phyloP scores from a whole-genome alignment of 1,284 basidiomycete species.

The Papiliotrema laurentii region DNA sequence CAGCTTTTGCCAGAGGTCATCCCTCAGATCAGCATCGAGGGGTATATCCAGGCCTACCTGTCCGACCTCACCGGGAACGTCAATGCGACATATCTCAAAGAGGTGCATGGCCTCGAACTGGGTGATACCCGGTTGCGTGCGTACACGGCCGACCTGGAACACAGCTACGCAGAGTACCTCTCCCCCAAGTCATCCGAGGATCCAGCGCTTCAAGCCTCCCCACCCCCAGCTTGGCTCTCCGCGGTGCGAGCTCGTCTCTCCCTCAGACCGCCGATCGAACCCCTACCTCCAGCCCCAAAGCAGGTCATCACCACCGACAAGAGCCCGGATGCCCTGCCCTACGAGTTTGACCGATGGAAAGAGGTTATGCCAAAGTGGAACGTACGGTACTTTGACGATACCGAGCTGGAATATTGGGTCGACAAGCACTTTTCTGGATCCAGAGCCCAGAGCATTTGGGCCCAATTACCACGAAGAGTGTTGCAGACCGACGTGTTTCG shows the following conservation, averaged over 20 bases:
- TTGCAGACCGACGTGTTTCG: constrained; percentile 37
- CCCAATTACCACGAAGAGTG: constrained; percentile 26
- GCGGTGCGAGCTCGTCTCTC: constrained; percentile 21
- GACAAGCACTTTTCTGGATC: constrained; percentile 23
- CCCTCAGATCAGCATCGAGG: too few species aligned
- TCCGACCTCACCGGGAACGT: constrained; percentile 16
- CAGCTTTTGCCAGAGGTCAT: too few species aligned
- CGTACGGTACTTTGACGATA: constrained; percentile 31
- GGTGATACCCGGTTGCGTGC: constrained; percentile 20
- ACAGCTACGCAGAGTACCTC: constrained; percentile 23
- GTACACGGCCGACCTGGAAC: constrained; percentile 23
- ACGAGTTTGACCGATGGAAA: constrained; percentile 30
- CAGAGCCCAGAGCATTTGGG: constrained; percentile 26
- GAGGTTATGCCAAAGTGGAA: constrained; percentile 34
- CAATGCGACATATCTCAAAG: constrained; percentile 18
- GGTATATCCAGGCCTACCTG: constrained; percentile 22
- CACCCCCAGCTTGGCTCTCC: constrained; percentile 14
- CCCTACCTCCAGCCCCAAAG: constrained; percentile 22
- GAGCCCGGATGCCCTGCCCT: constrained; percentile 21
- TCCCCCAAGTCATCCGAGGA: constrained; percentile 1
- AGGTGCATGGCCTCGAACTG: constrained; percentile 25
- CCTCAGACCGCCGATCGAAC: constrained; percentile 22
- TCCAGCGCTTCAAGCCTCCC: background rate
- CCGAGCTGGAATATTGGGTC: constrained; percentile 29
- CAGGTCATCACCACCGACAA: constrained; percentile 37